These are phyloP conservation scores for Moelleriella libera DNA, from an alignment of 2,329 filamentous ascomycete species.

Conservation along the genomic window DNA sequence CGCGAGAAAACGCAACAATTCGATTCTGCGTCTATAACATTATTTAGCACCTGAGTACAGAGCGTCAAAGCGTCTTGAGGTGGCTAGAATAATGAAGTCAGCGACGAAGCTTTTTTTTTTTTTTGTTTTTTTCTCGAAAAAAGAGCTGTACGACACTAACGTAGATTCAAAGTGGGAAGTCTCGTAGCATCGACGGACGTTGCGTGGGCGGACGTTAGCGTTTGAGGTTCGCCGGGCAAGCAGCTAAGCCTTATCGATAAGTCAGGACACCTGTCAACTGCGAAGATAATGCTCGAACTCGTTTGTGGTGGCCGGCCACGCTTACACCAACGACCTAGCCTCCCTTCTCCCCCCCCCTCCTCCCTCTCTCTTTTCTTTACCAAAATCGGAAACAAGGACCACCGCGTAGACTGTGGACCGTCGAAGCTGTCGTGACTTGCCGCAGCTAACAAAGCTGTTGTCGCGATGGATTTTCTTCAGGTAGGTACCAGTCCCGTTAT, in stretches of 20 bases:
- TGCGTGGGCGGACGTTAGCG: background rate
- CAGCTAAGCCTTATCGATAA: background rate
- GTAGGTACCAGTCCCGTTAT: slow-evolving; percentile 10
- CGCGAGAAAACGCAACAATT: no score
- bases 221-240: background rate
- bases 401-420: background rate
- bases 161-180: no score
- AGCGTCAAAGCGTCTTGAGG: no score
- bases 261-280: background rate
- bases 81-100: no score
- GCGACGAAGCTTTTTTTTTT: no score
- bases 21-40: no score
- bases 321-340: background rate
- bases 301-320: no score
- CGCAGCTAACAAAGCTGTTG: background rate
- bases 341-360: background rate
- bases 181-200: background rate
- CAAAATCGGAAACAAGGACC: background rate
- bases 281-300: no score
- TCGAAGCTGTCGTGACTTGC: slow-evolving; percentile 2
- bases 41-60: no score
- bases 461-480: slow-evolving; percentile 33
- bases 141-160: no score
- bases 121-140: no score
- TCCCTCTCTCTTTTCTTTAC: background rate